Evolutionary conservation across 2,329 filamentous ascomycete species (phyloP).

Genomic region (Hypoxylon sp.): DNA sequence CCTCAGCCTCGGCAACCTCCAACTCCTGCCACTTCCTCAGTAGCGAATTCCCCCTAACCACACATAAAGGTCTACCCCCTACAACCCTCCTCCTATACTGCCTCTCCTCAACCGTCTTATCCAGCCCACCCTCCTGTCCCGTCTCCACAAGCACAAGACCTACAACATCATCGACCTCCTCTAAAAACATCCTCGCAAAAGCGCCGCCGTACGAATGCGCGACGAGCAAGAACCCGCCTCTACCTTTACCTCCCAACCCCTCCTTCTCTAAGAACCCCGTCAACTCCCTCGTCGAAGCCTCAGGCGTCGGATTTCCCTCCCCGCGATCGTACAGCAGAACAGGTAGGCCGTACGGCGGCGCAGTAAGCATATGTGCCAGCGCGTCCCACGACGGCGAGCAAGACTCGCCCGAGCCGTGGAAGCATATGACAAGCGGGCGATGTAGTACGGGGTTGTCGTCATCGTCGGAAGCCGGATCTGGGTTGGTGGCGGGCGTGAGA

Average conservation of each 20-base stretch:
- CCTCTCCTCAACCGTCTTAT: conserved; percentile 28
- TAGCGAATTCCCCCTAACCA: conserved; percentile 41
- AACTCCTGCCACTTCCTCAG: conserved; percentile 36
- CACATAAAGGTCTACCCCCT: conserved; percentile 38
- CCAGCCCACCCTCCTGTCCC: conserved; percentile 44
- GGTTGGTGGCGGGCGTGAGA: too few relatives aligned
- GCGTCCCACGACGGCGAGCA: conserved; percentile 41
- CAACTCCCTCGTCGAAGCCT: conserved; percentile 32
- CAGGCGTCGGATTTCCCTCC: conserved; percentile 18
- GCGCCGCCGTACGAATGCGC: conserved; percentile 46
- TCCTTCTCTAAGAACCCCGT: conserved; percentile 26
- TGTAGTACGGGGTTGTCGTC: too few relatives aligned
- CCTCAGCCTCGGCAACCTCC: conserved; percentile 22
- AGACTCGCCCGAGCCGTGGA: conserved; percentile 45
- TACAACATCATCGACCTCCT: conserved; percentile 20
- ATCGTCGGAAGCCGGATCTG: too few relatives aligned
- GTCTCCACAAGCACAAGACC: conserved; percentile 45
- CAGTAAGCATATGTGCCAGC: conserved; percentile 29
- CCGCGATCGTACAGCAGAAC: conserved; percentile 42
- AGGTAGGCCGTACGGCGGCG: conserved; percentile 25
- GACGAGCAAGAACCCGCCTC: conserved; percentile 40
- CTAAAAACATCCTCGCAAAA: conserved; percentile 42
- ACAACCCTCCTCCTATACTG: conserved; percentile 36
- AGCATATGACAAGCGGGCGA: conserved; percentile 43
- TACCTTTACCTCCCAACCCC: too few relatives aligned